Base-by-base conservation (phyloP, 1,284 basidiomycete genomes). In the Chondrostereum purpureum region DNA sequence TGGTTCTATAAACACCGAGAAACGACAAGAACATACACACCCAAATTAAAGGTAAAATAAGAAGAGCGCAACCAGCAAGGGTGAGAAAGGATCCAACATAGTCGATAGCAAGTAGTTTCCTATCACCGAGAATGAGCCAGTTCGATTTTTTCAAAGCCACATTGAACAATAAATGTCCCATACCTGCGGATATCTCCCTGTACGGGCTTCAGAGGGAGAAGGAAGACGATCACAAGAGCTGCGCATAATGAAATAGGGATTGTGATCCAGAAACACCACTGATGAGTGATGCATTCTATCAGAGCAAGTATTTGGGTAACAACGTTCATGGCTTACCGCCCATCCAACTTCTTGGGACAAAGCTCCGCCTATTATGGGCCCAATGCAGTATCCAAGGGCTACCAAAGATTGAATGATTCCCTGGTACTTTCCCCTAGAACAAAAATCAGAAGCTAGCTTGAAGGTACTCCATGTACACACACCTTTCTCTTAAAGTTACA, bases 401-500 rank as follows among this genome's bases (percentile, higher is more conserved):
- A 73, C 64, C 36, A 79, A 67, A 12, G 66, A 74, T 11, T 73
- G 70, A 31, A 80, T 78, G 27, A 81, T 78, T 4, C 80, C 80
- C 54, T 80, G 78, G 52, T 82, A 81, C 61, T 81, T 81, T 21
- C 79, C 79, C 46, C 78, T 79, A 43, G 5, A 48, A 38, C 5
- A 27, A 24, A 6, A 14, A 19, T n/a, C n/a, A n/a, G n/a, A n/a
- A n/a, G n/a, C n/a, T n/a, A n/a, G n/a, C n/a, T n/a, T n/a, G n/a
- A n/a, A n/a, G n/a, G n/a, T n/a, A n/a, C n/a, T n/a, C n/a, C n/a
- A n/a, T n/a, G n/a, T n/a, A 11, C 14, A 53, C 67, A 43, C 45
- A 78, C 81, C 75, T 70, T 20, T 76, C 80, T 27, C 70, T 70
- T 43, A 82, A 65, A 43, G 69, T 78, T 17, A 83, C 77, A 18